Evolutionary conservation across 441 rosid genomes (phyloP), one percentile per base, ranked within the genome.

Genomic region (Omphalea diandra): DNA sequence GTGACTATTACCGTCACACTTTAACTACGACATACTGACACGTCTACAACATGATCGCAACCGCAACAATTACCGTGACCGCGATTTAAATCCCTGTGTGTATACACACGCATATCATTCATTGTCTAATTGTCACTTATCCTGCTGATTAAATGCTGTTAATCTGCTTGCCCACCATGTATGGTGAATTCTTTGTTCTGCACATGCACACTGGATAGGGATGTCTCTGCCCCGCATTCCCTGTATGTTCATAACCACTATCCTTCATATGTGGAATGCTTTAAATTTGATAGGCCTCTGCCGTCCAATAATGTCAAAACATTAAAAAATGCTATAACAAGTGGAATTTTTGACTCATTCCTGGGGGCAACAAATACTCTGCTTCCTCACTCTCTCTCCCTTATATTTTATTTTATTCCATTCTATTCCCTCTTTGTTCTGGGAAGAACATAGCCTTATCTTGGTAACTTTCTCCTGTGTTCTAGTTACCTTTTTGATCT

Each of bases 201-300:
- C 44, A 27, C 54, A 63, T 26, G 11, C 20, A 41, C 20, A 26
- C 33, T 26, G 20, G 33, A 5, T 26, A 38, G 3, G 1, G 36
- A 41, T 63, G 53, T 15, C 14, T 29, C 12, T 44, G 53, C 22
- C 17, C 12, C 22, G 18, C 2, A 5, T 57, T 57, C 18, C 9
- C 35, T 32, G 0, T 57, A 57, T 17, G 6, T 57, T 57, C 38
- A 18, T 17, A n/a, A 32, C 24, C 32, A 14, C 11, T 36, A 43
- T 63, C 67, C 36, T 63, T 20, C 31, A 38, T 11, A 20, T 29
- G 5, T 27, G 18, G 12, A 27, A 61, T 38, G 47, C 47, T 33
- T 32, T 58, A 35, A 35, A n/a, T 9, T 58, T 58, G 43, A 58
- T 31, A 35, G 63, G 63, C 63, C 35, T 59, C 35, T 33, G 41